phyloP scores from a whole-genome alignment of 768 basidiomycete species.

The Tulasnella sp. region DNA sequence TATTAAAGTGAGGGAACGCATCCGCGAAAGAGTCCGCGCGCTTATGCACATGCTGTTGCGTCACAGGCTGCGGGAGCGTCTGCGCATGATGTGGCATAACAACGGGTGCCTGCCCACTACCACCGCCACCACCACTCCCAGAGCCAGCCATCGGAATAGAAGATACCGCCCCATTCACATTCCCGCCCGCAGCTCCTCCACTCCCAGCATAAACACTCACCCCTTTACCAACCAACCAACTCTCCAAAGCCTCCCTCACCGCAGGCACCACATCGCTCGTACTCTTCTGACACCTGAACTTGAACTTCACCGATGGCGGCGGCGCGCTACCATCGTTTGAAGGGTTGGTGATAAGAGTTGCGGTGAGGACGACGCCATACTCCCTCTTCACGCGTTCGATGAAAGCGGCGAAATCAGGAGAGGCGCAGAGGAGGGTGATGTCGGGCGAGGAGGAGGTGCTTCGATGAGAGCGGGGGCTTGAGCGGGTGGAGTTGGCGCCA shows the following conservation, averaged over 20 bases:
- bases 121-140: background rate
- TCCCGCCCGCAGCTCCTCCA: too few species aligned
- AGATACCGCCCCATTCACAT: too few species aligned
- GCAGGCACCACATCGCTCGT: constrained; percentile 89
- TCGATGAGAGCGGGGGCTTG: too few species aligned
- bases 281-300: constrained; percentile 89
- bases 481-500: too few species aligned
- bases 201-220: constrained; percentile 46
- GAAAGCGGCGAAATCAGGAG: constrained; percentile 76
- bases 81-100: too few species aligned
- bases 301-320: constrained; percentile 51
- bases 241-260: constrained; percentile 85
- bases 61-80: constrained; percentile 22
- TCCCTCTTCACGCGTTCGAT: constrained; percentile 89
- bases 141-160: too few species aligned
- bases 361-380: constrained; percentile 73
- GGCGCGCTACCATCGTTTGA: background rate
- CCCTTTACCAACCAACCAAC: constrained; percentile 76
- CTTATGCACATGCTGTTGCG: constrained; percentile 54
- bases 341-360: background rate
- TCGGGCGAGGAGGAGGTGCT: constrained; percentile 48
- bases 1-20: constrained; percentile 93
- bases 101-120: background rate
- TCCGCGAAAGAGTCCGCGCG: constrained; percentile 89
- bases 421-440: constrained; percentile 59